Percentiles rank a stretch among this genome's conserved stretches.
Conservation (phyloP, 106 monocot species). For the Dendrobium nobile region DNA sequence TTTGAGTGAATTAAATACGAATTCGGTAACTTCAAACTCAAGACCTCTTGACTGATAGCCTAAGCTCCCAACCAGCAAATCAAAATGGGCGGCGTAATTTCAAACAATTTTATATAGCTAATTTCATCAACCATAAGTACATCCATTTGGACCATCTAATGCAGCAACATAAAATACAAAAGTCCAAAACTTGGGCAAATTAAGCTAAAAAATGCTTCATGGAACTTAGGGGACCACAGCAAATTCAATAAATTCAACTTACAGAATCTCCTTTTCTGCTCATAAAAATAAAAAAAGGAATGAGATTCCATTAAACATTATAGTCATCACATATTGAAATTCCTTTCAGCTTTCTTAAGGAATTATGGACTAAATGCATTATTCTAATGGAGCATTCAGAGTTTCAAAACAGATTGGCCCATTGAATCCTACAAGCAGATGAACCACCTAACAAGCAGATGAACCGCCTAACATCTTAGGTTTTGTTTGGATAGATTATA, state of each 20-base stretch:
- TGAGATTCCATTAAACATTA: constrained; percentile 1
- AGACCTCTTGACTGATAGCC: too few species aligned
- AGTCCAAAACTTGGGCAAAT: background rate
- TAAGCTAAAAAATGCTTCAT: background rate
- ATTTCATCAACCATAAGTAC: background rate
- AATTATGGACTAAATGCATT: background rate
- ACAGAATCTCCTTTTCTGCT: too few species aligned
- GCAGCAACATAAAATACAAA: background rate
- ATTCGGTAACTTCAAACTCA: too few species aligned
- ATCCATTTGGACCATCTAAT: background rate
- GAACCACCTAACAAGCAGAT: background rate
- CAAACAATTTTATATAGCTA: too few species aligned
- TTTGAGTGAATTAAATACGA: too few species aligned
- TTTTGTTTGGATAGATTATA: background rate
- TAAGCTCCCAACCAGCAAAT: too few species aligned
- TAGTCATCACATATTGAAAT: too few species aligned
- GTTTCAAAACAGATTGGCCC: background rate
- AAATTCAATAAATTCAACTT: background rate
- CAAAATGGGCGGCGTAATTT: too few species aligned
- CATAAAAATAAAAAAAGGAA: background rate
- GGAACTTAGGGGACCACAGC: background rate
- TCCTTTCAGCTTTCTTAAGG: too few species aligned
- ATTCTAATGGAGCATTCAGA: background rate
- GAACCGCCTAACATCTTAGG: background rate
- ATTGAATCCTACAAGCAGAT: too few species aligned